Conservation (phyloP, 2,329 filamentous ascomycete species). For the Fusarium subtropicale region DNA sequence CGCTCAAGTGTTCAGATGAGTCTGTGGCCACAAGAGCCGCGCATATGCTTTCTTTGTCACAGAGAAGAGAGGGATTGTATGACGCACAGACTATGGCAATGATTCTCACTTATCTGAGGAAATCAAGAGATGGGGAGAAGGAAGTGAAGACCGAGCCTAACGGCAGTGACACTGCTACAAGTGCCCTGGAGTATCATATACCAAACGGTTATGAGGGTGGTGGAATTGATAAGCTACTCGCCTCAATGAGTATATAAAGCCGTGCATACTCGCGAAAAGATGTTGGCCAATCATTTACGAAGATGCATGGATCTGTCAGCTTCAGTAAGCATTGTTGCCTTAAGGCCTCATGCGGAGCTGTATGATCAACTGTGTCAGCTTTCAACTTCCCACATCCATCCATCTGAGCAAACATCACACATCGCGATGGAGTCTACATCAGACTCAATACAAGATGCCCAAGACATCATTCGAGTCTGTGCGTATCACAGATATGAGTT, state of each 20-base stretch:
- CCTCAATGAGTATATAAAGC: slow-evolving; percentile 1
- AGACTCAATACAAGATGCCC: neutral
- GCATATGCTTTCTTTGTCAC: slow-evolving; percentile 15
- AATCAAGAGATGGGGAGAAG: neutral
- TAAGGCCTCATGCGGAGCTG: neutral
- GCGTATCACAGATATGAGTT: slow-evolving; percentile 25
- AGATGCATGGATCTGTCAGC: neutral
- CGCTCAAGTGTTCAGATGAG: slow-evolving; percentile 36
- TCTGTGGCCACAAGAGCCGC: slow-evolving; percentile 8
- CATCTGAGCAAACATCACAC: neutral
- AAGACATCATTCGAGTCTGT: slow-evolving; percentile 4
- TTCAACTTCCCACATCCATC: neutral
- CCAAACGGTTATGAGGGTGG: slow-evolving; percentile 1
- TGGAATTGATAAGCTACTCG: slow-evolving; percentile 17
- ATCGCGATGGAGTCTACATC: neutral
- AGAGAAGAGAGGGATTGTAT: slow-evolving; percentile 36
- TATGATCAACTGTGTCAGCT: neutral
- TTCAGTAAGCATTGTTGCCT: slow-evolving; percentile 4
- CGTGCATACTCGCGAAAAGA: neutral
- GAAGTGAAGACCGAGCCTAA: neutral
- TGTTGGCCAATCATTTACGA: neutral
- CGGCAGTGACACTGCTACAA: rapidly evolving
- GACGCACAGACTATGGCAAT: slow-evolving; percentile 22
- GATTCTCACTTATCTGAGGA: slow-evolving; percentile 4
- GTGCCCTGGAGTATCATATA: slow-evolving; percentile 8